These are phyloP conservation scores for Cucurbitaria berberidis DNA, from an alignment of 2,329 filamentous ascomycete genomes.

Conservation along the genomic window DNA sequence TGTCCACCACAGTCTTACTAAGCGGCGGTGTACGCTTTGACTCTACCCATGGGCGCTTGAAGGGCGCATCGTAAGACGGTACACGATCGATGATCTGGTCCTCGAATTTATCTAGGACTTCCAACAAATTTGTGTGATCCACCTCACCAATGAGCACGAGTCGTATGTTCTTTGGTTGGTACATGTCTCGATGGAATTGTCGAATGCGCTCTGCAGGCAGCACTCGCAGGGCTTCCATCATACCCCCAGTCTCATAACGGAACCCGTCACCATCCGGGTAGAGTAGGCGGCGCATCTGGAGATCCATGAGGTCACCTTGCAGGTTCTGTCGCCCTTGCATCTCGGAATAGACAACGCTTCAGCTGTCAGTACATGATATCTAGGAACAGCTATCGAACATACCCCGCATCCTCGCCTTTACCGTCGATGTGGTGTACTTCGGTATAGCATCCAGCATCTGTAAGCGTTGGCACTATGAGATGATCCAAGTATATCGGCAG, in stretches of 20 bases:
- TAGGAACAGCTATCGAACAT: constrained; percentile 5
- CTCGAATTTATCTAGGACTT: constrained; percentile 87
- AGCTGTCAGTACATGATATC: constrained; percentile 13
- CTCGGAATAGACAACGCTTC: constrained; percentile 90
- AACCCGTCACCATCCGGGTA: constrained; percentile 93
- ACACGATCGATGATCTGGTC: constrained; percentile 83
- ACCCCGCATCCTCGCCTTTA: constrained; percentile 85
- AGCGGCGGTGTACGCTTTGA: constrained; percentile 78
- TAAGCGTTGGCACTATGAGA: constrained; percentile 86
- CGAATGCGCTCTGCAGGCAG: constrained; percentile 89
- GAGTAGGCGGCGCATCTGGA: constrained; percentile 77
- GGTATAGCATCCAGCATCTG: constrained; percentile 90
- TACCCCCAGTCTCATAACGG: constrained; percentile 96
- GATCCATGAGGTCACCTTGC: constrained; percentile 83
- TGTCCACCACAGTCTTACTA: constrained; percentile 74
- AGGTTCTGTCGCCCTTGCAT: constrained; percentile 96
- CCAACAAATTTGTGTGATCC: constrained; percentile 78
- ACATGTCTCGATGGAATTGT: constrained; percentile 96
- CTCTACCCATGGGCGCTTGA: constrained; percentile 89
- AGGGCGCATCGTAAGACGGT: constrained; percentile 74
- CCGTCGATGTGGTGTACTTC: constrained; percentile 97
- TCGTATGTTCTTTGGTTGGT: constrained; percentile 94
- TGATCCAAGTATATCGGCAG: constrained; percentile 95
- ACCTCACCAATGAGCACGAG: constrained; percentile 91
- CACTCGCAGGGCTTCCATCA: constrained; percentile 88